Evolutionary conservation across 306 rosid species (phyloP), one percentile per base, ranked within the genome.

Genomic region (Begonia loranthoides): DNA sequence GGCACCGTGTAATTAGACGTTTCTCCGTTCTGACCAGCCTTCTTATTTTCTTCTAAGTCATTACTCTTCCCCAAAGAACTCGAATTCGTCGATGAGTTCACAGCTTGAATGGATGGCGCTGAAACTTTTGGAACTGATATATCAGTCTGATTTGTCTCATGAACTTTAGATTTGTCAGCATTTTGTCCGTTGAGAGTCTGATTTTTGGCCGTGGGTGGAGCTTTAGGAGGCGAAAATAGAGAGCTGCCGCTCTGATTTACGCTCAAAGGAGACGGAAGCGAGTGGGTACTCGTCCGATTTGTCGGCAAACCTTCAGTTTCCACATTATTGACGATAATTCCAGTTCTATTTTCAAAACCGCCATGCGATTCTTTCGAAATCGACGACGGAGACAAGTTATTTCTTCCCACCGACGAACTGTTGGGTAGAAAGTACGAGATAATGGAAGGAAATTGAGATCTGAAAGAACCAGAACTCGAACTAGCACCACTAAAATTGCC

Each of bases 341-440:
- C 73, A 12, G 77, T 43, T 43, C 47, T 43, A 10, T 43, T n/a
- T 43, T 11, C 47, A 6, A 43, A 43, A 43, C 47, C 47, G 15
- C 17, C 40, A 1, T 70, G 66, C 15, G 70, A 56, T 22, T 63
- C 59, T 40, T 43, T 53, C 40, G n/a, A 36, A 34, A 66, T 13
- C 15, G 43, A 9, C 6, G 49, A 45, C 59, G 81, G 48, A 24
- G 56, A 68, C 15, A 59, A 61, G 56, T 12, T 10, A 49, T 38
- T 12, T 15, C 36, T 28, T 28, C 36, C 9, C 36, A 28, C 36
- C 3, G 66, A 17, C 2, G 88, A 45, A 39, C 38, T 56, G 28
- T 82, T 78, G 40, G 87, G 87, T 60, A 82, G 76, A 34, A 82
- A 43, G 66, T 67, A 65, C 0, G 79, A 64, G 61, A 70, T 59